Percentiles rank a stretch among this genome's conserved stretches.
phyloP scores from a whole-genome alignment of 805 yeast species.

The Starmera dryadoides region DNA sequence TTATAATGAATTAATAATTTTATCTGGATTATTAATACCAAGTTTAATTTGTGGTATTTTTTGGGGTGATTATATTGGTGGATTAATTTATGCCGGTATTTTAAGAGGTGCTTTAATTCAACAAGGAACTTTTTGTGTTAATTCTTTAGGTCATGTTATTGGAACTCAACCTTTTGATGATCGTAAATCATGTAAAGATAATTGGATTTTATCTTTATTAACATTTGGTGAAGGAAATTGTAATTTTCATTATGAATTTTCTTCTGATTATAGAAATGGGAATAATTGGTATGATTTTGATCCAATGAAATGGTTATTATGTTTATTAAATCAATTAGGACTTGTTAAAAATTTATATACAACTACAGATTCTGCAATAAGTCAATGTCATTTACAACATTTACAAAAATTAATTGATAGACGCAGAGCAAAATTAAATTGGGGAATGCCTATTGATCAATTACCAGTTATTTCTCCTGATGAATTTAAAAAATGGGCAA shows the following conservation, averaged over 20 bases:
- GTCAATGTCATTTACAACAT: slow-evolving; percentile 71
- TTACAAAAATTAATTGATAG: slow-evolving; percentile 75
- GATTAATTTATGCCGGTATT: slow-evolving; percentile 73
- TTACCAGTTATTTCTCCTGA: slow-evolving; percentile 58
- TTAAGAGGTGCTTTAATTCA: slow-evolving; percentile 66
- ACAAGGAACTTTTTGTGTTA: slow-evolving; percentile 70
- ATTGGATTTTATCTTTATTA: slow-evolving; percentile 48
- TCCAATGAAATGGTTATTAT: slow-evolving; percentile 76
- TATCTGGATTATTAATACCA: slow-evolving; percentile 52
- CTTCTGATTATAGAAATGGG: slow-evolving; percentile 80
- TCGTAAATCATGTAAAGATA: slow-evolving; percentile 68
- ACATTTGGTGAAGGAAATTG: slow-evolving; percentile 90
- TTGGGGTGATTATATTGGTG: slow-evolving; percentile 75
- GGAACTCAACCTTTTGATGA: slow-evolving; percentile 73
- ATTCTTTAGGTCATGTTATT: slow-evolving; percentile 76
- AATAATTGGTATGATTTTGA: slow-evolving; percentile 69
- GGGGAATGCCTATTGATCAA: slow-evolving; percentile 92
- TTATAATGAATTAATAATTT: slow-evolving; percentile 41
- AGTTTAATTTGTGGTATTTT: slow-evolving; percentile 51
- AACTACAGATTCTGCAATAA: slow-evolving; percentile 40
- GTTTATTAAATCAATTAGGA: slow-evolving; percentile 36
- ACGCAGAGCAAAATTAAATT: slow-evolving; percentile 70
- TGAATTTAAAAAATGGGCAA: slow-evolving; percentile 32
- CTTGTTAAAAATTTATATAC: slow-evolving; percentile 50
- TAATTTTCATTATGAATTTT: slow-evolving; percentile 94